phyloP scores from a whole-genome alignment of 2,329 filamentous ascomycete species.

The Penicillium hesseltinei region DNA sequence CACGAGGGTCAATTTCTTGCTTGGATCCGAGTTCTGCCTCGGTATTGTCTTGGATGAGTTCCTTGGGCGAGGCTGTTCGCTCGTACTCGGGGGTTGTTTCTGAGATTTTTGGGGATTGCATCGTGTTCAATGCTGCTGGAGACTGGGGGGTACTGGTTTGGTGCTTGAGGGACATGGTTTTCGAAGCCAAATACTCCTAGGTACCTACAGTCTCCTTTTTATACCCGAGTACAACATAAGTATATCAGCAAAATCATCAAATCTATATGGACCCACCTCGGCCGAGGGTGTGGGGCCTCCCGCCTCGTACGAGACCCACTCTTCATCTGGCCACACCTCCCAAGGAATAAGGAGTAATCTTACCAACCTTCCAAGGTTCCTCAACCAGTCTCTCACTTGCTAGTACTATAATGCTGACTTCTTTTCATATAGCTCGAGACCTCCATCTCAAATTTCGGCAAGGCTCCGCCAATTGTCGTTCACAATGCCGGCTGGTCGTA shows the following conservation, averaged over 20 bases:
- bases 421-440: background rate
- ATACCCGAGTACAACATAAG: too few species aligned
- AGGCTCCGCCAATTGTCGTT: background rate
- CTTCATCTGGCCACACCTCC: too few species aligned
- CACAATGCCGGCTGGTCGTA: background rate
- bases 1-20: background rate
- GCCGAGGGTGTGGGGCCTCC: background rate
- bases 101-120: background rate
- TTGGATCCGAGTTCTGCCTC: background rate
- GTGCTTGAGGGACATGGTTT: background rate
- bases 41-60: too few species aligned
- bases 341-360: too few species aligned
- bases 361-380: too few species aligned
- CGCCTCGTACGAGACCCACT: background rate
- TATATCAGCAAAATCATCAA: too few species aligned
- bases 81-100: background rate
- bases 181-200: background rate
- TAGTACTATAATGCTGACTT: too few species aligned
- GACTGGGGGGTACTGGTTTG: too few species aligned
- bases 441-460: background rate
- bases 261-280: background rate
- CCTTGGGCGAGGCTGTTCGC: background rate
- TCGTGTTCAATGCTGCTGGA: background rate
- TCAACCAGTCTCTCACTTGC: too few species aligned
- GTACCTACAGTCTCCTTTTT: too few species aligned